Conservation (phyloP, 1,284 basidiomycete genomes). For the Mycosarcoma mackinlayi region DNA sequence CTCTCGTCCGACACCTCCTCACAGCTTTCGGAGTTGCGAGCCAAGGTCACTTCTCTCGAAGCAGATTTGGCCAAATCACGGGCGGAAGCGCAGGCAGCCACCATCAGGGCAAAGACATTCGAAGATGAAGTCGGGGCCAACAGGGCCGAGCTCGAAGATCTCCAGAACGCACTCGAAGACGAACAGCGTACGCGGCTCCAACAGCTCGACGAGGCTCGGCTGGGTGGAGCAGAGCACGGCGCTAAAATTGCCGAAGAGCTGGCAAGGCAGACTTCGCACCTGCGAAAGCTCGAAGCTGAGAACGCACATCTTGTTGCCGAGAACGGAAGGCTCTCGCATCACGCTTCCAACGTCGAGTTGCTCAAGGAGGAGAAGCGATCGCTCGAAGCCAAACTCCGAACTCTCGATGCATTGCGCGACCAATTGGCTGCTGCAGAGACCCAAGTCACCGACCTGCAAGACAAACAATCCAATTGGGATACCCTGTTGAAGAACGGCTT, state of each 20-base stretch:
- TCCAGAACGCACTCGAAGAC: slow-evolving; percentile 49
- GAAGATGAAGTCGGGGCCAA: slow-evolving; percentile 39
- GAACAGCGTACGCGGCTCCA: slow-evolving; percentile 38
- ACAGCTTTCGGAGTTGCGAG: slow-evolving; percentile 13
- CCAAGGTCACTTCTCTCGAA: slow-evolving; percentile 25
- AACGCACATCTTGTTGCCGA: slow-evolving; percentile 45
- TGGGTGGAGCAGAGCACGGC: slow-evolving; percentile 19
- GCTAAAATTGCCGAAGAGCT: slow-evolving; percentile 45
- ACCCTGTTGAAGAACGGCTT: slow-evolving; percentile 16
- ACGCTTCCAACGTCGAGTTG: slow-evolving; percentile 48
- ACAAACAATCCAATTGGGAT: slow-evolving; percentile 43
- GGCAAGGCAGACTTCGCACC: slow-evolving; percentile 25
- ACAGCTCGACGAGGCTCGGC: slow-evolving; percentile 12
- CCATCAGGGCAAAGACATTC: slow-evolving; percentile 4
- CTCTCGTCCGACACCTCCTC: slow-evolving; percentile 13
- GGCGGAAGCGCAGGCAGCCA: slow-evolving; percentile 34
- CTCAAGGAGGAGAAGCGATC: slow-evolving; percentile 61
- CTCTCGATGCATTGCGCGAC: slow-evolving; percentile 45
- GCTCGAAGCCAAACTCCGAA: slow-evolving; percentile 53
- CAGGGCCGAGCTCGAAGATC: slow-evolving; percentile 42
- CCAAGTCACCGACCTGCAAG: slow-evolving; percentile 53
- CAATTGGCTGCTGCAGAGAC: slow-evolving; percentile 50
- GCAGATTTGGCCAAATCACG: slow-evolving; percentile 25
- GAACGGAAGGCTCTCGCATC: slow-evolving; percentile 41
- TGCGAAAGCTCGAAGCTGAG: slow-evolving; percentile 47